Conservation (phyloP, 2,329 filamentous ascomycete genomes). For the Fusarium sp. region DNA sequence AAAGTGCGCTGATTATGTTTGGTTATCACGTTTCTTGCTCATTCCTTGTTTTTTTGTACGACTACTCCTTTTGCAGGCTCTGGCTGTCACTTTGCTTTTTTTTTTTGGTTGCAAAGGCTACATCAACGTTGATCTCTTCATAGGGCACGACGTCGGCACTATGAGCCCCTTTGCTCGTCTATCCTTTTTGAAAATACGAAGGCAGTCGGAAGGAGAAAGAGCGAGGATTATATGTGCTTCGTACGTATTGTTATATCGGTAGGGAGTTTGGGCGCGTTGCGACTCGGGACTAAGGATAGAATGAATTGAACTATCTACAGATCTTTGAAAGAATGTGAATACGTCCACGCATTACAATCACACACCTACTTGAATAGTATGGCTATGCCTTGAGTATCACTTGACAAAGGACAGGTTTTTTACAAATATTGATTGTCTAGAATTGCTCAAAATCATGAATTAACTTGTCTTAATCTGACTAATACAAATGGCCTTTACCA, state of each 20-base stretch:
- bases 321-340: not conserved
- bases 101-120: constrained; percentile 10
- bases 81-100: constrained; percentile 20
- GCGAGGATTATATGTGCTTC: constrained; percentile 30
- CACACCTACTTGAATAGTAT: not conserved
- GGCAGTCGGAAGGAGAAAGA: constrained; percentile 23
- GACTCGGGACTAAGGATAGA: constrained; percentile 42
- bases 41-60: constrained; percentile 39
- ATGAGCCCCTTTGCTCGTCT: constrained; percentile 2
- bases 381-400: not conserved
- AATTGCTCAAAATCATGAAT: constrained; percentile 37
- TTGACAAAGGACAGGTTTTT: not conserved
- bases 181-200: constrained; percentile 17
- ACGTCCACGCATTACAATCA: not conserved
- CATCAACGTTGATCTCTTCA: constrained; percentile 8
- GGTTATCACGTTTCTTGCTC: constrained; percentile 21
- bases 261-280: constrained; percentile 45
- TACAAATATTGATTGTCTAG: constrained; percentile 1
- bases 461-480: constrained; percentile 31
- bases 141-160: not conserved
- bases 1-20: constrained; percentile 27
- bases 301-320: constrained; percentile 33
- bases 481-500: constrained; percentile 26
- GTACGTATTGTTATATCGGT: constrained; percentile 42
- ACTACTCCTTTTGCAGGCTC: constrained; percentile 30